Conservation (phyloP, 352 stramenopile genomes). For the Globisporangium cylindrosporum region DNA sequence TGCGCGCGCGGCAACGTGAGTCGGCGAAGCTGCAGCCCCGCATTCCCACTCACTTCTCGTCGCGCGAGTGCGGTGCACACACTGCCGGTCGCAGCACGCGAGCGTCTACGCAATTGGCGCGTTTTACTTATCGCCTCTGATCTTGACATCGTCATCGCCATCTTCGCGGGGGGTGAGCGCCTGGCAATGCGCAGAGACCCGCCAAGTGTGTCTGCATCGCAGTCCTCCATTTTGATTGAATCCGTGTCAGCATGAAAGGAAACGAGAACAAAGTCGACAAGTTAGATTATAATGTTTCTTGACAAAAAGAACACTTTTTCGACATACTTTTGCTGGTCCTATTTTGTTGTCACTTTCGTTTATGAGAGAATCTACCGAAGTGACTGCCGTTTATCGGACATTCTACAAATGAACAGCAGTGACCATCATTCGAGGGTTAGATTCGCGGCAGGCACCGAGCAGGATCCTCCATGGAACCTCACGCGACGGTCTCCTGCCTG, state of each 20-base stretch:
- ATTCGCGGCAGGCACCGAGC: too few relatives aligned
- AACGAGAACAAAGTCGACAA: too few relatives aligned
- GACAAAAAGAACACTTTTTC: too few relatives aligned
- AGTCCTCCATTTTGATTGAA: constrained; percentile 5
- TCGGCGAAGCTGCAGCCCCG: neutral
- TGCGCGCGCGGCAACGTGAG: constrained; percentile 11
- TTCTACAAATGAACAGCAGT: too few relatives aligned
- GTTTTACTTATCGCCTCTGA: neutral
- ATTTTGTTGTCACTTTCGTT: too few relatives aligned
- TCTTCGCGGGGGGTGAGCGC: neutral
- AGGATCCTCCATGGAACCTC: neutral
- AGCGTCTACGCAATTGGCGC: neutral
- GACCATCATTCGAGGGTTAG: too few relatives aligned
- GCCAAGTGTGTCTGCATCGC: neutral
- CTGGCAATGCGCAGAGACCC: neutral
- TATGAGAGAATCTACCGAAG: too few relatives aligned
- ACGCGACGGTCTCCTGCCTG: too few relatives aligned
- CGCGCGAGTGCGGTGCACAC: constrained; percentile 6
- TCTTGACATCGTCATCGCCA: neutral
- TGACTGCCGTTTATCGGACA: too few relatives aligned
- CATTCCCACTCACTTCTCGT: constrained; percentile 1
- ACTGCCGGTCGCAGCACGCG: neutral
- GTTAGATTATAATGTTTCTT: too few relatives aligned
- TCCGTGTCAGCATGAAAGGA: neutral
- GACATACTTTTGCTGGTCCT: too few relatives aligned